Base-by-base conservation (phyloP, 805 yeast genomes). In the Priceomyces medius region DNA sequence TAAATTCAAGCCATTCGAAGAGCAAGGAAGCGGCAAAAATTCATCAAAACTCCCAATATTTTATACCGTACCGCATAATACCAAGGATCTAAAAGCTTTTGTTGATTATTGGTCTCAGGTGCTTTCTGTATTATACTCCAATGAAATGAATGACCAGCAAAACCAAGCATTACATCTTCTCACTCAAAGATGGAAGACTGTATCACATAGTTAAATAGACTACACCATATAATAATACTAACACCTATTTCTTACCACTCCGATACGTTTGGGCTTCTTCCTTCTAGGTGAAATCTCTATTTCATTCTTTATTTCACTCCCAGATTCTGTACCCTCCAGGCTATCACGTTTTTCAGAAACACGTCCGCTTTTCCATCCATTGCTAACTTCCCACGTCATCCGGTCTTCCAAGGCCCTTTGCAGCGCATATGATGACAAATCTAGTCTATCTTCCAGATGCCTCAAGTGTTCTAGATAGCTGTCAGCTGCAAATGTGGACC, bases 71-170 rank as follows among this genome's bases (percentile, higher is more conserved):
- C 80, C 83, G 0, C 13, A 26, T 1, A 40, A 45, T 13, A 24
- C 40, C 2, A n/a, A 43, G 12, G 66, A 60, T 7, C 34, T 51
- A 35, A 9, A 23, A 32, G 23, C 54, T 49, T 38, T 83, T 48
- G 57, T 70, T 3, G 61, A 59, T 2, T 77, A 78, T 50, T 85
- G 90, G 90, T 44, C 58, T 2, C 56, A 61, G 2, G 62, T 76
- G 0, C 56, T 83, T 33, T 46, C 51, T 2, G 62, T 63, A 1
- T 53, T 82, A 7, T 81, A 80, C 48, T 35, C 36, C n/a, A 50
- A 42, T 9, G 59, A 52, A 31, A 52, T 64, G 59, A 54, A 54
- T 38, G 53, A 48, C 17, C 34, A 45, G 20, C 65, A 63, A 41
- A 48, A 53, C 18, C 38, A 46, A 8, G 64, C 71, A 5, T 51